Conservation (phyloP, 768 basidiomycete genomes). For the Tubosaeta sp. region DNA sequence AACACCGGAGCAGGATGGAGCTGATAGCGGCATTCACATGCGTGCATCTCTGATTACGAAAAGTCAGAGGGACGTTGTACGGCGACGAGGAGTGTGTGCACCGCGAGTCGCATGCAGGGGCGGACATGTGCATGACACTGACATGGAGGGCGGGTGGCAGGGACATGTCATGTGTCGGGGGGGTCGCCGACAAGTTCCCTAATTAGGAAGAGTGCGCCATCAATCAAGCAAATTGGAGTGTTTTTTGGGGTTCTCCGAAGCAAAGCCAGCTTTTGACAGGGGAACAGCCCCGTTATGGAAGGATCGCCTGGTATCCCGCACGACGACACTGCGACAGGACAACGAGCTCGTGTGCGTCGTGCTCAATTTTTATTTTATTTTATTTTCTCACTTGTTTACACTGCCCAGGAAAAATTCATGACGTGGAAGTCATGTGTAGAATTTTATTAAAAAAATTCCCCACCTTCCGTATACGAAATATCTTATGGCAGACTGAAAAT, state of each 20-base stretch:
- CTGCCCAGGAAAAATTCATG: slow-evolving; percentile 19
- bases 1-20: slow-evolving; percentile 25
- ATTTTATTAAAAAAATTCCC: slow-evolving; percentile 40
- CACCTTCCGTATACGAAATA: slow-evolving; percentile 40
- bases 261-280: slow-evolving; percentile 20
- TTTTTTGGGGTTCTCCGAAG: slow-evolving; percentile 25
- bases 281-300: slow-evolving; percentile 16
- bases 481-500: slow-evolving; percentile 38
- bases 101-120: slow-evolving; percentile 19
- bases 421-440: slow-evolving; percentile 29
- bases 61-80: slow-evolving; percentile 25
- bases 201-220: slow-evolving; percentile 24
- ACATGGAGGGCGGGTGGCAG: slow-evolving; percentile 18
- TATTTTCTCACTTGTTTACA: slow-evolving; percentile 19
- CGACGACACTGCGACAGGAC: background rate
- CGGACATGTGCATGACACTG: slow-evolving; percentile 27
- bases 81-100: slow-evolving; percentile 21
- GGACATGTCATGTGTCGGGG: slow-evolving; percentile 19
- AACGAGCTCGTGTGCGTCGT: slow-evolving; percentile 3
- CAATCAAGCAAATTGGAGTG: slow-evolving; percentile 18
- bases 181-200: slow-evolving; percentile 27
- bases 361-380: slow-evolving; percentile 5
- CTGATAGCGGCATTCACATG: slow-evolving; percentile 34
- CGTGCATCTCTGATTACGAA: slow-evolving; percentile 31
- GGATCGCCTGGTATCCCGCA: slow-evolving; percentile 24